phyloP scores from a whole-genome alignment of 1,139 yeast species.

The Meyerozyma elateridarum region DNA sequence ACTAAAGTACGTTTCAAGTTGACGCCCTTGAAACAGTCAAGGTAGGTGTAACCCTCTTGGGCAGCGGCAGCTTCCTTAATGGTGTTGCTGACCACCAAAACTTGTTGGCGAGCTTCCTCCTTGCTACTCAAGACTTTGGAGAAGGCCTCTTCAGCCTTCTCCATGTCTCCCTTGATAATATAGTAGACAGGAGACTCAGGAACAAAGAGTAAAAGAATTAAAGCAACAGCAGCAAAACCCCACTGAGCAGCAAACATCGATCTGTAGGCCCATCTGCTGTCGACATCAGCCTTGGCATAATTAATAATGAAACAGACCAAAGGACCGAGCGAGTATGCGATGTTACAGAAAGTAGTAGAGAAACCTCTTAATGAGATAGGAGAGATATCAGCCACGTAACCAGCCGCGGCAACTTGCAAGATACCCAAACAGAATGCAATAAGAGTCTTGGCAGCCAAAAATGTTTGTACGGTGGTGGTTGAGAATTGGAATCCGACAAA shows the following conservation, averaged over 20 bases:
- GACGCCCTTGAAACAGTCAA: background rate
- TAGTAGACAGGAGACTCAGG: conserved; percentile 7
- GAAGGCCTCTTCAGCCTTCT: conserved; percentile 12
- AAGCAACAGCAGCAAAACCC: conserved; percentile 19
- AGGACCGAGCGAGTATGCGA: conserved; percentile 27
- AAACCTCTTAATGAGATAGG: conserved; percentile 26
- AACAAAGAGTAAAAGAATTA: conserved; percentile 12
- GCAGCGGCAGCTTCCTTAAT: conserved; percentile 21
- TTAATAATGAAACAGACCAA: conserved; percentile 17
- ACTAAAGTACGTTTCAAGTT: too few relatives aligned
- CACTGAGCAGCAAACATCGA: conserved; percentile 23
- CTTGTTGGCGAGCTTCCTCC: conserved; percentile 18
- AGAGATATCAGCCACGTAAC: conserved; percentile 26
- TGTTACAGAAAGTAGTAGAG: conserved; percentile 19
- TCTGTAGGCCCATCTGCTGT: conserved; percentile 24
- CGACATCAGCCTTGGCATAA: conserved; percentile 14
- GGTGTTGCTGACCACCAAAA: conserved; percentile 21
- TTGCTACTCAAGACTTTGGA: conserved; percentile 15
- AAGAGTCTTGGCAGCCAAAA: conserved; percentile 24
- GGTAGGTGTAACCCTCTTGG: conserved; percentile 1
- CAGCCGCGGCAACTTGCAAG: conserved; percentile 15
- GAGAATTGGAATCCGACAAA: conserved; percentile 23
- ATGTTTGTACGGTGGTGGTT: conserved; percentile 17
- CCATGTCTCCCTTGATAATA: conserved; percentile 8
- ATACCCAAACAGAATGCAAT: conserved; percentile 23